Evolutionary conservation across 257 asterid species (phyloP).

Genomic region (Solanum habrochaites): DNA sequence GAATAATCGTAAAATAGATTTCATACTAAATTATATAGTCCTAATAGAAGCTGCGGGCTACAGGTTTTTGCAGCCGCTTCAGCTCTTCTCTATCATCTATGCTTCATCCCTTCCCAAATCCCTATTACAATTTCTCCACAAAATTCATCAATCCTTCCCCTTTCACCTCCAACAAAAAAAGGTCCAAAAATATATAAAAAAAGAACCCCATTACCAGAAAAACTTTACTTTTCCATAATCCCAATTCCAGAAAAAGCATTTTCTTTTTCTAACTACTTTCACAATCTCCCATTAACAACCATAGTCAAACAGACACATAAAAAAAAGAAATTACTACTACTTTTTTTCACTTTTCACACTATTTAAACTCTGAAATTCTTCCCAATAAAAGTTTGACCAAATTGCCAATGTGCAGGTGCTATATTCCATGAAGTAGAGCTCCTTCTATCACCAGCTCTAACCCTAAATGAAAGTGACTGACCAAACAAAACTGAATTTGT

Average conservation of each 20-base stretch:
- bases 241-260: not conserved
- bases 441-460: constrained; percentile 57
- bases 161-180: not conserved
- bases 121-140: not conserved
- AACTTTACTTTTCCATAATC: constrained; percentile 1
- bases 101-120: not conserved
- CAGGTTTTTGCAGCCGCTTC: constrained; percentile 69
- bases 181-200: not conserved
- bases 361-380: constrained; percentile 63
- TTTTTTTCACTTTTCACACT: not conserved
- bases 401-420: constrained; percentile 63
- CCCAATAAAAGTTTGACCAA: constrained; percentile 72
- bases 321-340: too few relatives aligned
- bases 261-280: not conserved
- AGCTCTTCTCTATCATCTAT: constrained; percentile 19
- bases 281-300: constrained; percentile 19
- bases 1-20: not conserved
- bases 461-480: constrained; percentile 70
- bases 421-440: constrained; percentile 74
- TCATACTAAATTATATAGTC: not conserved
- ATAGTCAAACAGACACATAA: constrained; percentile 7
- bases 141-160: not conserved
- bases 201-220: not conserved
- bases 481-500: constrained; percentile 42
- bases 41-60: constrained; percentile 64